These are phyloP conservation scores for Ogataea hybrid DNA, from an alignment of 1,139 yeast species.

Conservation along the genomic window DNA sequence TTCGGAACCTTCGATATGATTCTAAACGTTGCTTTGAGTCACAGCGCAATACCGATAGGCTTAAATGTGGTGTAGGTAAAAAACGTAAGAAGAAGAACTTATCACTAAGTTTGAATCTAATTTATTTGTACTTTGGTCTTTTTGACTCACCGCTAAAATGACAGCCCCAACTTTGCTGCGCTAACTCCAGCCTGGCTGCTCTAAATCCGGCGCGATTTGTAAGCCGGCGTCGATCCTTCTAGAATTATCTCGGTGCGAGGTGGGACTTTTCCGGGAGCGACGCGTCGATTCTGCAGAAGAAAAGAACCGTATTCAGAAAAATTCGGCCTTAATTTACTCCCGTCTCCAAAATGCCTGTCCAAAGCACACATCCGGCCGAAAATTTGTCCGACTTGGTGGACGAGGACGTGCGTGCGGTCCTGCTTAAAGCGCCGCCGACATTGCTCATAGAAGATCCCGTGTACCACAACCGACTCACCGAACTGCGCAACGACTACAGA, in stretches of 20 bases:
- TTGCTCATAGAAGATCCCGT: conserved; percentile 29
- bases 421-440: conserved; percentile 30
- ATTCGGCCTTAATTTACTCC: not conserved
- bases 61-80: not conserved
- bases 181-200: conserved; percentile 6
- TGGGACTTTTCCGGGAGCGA: conserved; percentile 1
- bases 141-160: conserved; percentile 10
- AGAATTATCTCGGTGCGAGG: conserved; percentile 7
- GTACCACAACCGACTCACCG: conserved; percentile 19
- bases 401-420: conserved; percentile 26
- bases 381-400: conserved; percentile 27
- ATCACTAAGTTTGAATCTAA: not conserved
- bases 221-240: conserved; percentile 5
- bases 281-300: conserved; percentile 7
- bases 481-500: conserved; percentile 27
- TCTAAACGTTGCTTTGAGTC: not conserved
- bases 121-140: conserved; percentile 4
- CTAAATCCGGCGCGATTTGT: conserved; percentile 1
- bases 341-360: conserved; percentile 13
- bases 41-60: conserved; percentile 1
- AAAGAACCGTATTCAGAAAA: not conserved
- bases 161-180: conserved; percentile 7
- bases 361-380: conserved; percentile 30
- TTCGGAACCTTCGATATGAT: not conserved
- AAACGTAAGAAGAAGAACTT: conserved; percentile 4